A percentile compares a stretch with the other conserved stretches of the same genome.
These are phyloP conservation scores for Fusarium tjaetaba DNA, from an alignment of 2,329 filamentous ascomycete genomes.

Conservation along the genomic window DNA sequence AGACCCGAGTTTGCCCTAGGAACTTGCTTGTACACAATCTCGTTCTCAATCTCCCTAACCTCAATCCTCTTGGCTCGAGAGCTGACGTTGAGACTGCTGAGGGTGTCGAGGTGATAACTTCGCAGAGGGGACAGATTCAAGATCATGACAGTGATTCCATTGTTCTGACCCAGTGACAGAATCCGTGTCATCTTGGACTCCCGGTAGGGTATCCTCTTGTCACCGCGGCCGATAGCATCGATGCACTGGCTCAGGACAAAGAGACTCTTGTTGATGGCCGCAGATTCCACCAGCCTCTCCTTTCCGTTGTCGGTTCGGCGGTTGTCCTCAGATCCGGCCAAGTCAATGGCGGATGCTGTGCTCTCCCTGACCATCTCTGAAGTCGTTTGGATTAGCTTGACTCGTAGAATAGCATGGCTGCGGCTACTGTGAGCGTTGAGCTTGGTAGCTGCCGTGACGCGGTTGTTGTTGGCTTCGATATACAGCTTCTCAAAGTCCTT, in stretches of 20 bases:
- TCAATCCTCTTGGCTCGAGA: conserved; percentile 97
- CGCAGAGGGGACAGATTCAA: conserved; percentile 91
- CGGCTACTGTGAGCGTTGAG: conserved; percentile 91
- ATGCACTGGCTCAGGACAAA: conserved; percentile 96
- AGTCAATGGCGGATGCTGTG: conserved; percentile 91
- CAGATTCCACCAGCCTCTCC: conserved; percentile 91
- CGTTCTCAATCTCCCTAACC: conserved; percentile 93
- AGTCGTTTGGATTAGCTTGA: conserved; percentile 84
- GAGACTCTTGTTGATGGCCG: conserved; percentile 96
- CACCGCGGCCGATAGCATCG: conserved; percentile 84
- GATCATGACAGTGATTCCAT: conserved; percentile 96
- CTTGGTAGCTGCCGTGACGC: conserved; percentile 90
- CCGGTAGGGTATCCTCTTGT: conserved; percentile 86
- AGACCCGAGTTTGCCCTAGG: conserved; percentile 62
- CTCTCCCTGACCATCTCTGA: conserved; percentile 76
- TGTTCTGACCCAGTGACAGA: conserved; percentile 90
- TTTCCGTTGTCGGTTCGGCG: conserved; percentile 92
- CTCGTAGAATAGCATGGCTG: conserved; percentile 89
- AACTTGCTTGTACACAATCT: conserved; percentile 84
- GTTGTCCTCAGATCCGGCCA: conserved; percentile 96
- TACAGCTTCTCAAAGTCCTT: conserved; percentile 93
- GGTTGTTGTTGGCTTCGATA: conserved; percentile 90
- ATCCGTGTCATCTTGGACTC: conserved; percentile 99
- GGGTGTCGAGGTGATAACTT: conserved; percentile 91
- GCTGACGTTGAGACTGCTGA: conserved; percentile 94